A percentile compares a stretch with the other conserved stretches of the same genome.
These are phyloP conservation scores for Truncatella angustata DNA, from an alignment of 2,329 filamentous ascomycete genomes.

Conservation along the genomic window DNA sequence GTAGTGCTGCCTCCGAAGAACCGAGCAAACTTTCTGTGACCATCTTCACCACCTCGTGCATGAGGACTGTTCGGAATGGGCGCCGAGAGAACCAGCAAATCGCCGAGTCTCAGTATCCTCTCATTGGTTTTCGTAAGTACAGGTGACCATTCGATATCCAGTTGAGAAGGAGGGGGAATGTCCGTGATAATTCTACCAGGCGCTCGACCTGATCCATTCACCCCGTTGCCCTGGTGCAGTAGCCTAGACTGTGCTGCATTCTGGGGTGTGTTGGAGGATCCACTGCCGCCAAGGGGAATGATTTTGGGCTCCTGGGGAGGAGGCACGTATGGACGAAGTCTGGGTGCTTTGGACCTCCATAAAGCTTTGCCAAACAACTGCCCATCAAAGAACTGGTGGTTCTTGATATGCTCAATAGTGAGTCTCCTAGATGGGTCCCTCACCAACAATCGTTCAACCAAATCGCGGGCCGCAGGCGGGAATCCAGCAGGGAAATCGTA, in stretches of 20 bases:
- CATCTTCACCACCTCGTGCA: conserved; percentile 63
- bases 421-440: conserved; percentile 81
- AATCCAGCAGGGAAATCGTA: conserved; percentile 93
- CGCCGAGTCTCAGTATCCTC: conserved; percentile 89
- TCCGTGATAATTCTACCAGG: conserved; percentile 88
- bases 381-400: conserved; percentile 91
- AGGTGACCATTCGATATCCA: conserved; percentile 98
- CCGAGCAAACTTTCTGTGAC: conserved; percentile 84
- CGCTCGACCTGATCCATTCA: conserved; percentile 53
- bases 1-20: conserved; percentile 90
- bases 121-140: conserved; percentile 90
- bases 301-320: conserved; percentile 70
- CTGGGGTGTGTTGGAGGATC: conserved; percentile 35
- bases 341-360: conserved; percentile 88
- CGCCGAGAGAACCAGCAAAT: conserved; percentile 79
- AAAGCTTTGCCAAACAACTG: conserved; percentile 78
- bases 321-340: conserved; percentile 79
- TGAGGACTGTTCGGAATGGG: conserved; percentile 74
- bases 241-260: conserved; percentile 22
- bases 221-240: conserved; percentile 33
- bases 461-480: conserved; percentile 78
- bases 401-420: conserved; percentile 94
- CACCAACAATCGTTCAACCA: conserved; percentile 87
- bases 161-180: conserved; percentile 89
- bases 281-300: conserved; percentile 74